Evolutionary conservation across 2,329 filamentous ascomycete genomes (phyloP).

Genomic region (Geoglossum cookeanum): DNA sequence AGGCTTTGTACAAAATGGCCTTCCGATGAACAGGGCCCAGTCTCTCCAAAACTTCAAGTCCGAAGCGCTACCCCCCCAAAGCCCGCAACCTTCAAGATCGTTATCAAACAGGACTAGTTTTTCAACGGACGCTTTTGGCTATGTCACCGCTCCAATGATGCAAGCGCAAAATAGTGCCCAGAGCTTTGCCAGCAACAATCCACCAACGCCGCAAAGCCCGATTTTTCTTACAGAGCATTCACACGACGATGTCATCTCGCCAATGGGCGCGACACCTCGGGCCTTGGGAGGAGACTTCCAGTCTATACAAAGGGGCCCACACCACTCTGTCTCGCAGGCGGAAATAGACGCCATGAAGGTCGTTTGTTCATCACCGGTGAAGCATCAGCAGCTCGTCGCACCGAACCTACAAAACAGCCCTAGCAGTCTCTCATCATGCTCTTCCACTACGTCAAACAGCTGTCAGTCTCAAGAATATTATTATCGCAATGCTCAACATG

Average conservation of each 20-base stretch:
- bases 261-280: not conserved
- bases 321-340: not conserved
- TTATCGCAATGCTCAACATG: not conserved
- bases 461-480: constrained; percentile 1
- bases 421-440: not conserved
- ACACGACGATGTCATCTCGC: not conserved
- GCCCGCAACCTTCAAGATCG: not conserved
- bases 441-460: not conserved
- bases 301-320: not conserved
- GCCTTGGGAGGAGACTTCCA: not conserved
- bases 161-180: not conserved
- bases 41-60: not conserved
- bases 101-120: not conserved
- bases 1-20: not conserved
- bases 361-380: not conserved
- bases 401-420: constrained; percentile 3
- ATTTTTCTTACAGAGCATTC: not conserved
- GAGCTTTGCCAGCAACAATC: constrained; percentile 1
- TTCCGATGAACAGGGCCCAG: not conserved
- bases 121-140: not conserved
- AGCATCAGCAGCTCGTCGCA: constrained; percentile 4
- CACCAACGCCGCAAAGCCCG: not conserved
- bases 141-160: constrained; percentile 1
- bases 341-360: not conserved
- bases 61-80: not conserved